Base-by-base conservation (phyloP, 139 green algal species). In the Trebouxia sp. region DNA sequence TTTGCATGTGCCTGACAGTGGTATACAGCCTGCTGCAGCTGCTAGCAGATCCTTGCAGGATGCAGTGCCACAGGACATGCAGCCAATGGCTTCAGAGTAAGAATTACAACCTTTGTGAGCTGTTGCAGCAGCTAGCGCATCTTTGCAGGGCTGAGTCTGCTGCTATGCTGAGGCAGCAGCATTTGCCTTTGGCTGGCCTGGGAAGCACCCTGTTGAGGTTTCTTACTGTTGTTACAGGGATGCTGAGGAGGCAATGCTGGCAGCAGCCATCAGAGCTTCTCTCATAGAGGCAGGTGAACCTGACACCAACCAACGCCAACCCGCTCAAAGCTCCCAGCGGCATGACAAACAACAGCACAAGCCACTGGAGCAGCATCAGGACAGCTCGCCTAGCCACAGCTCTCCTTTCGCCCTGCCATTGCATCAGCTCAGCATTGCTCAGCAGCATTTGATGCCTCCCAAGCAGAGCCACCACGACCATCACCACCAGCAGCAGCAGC, bases 161-260 rank as follows among this genome's bases (percentile, higher is more conserved):
- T 28, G 28, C 43, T 35, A 22, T 45, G 75, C 39, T 32, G 32
- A 45, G n/a, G 35, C 0, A 14, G 45, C 1, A 65, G 0, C 30
- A 2, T 38, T 35, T 22, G 3, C 58, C 20, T 58, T 26, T 32
- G 5, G 26, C 11, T 74, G n/a, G 22, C 32, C n/a, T n/a, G n/a
- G n/a, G n/a, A n/a, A n/a, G n/a, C n/a, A n/a, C n/a, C n/a, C n/a
- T n/a, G n/a, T n/a, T n/a, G n/a, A n/a, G 17, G 17, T 28, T 39
- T 76, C 22, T 24, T 26, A 20, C 12, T 72, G 30, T 30, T 6
- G 5, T 5, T 78, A 50, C 80, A 87, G 84, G 66, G 80, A 83
- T 50, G 84, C 84, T 47, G 84, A 87, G 75, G 55, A 85, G 56
- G 80, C 80, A 1, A 83, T 83, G 80, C 76, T 87, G 32, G 84